Evolutionary conservation across 116 monocot genomes (phyloP).

Genomic region (Dioscorea cayenensis): DNA sequence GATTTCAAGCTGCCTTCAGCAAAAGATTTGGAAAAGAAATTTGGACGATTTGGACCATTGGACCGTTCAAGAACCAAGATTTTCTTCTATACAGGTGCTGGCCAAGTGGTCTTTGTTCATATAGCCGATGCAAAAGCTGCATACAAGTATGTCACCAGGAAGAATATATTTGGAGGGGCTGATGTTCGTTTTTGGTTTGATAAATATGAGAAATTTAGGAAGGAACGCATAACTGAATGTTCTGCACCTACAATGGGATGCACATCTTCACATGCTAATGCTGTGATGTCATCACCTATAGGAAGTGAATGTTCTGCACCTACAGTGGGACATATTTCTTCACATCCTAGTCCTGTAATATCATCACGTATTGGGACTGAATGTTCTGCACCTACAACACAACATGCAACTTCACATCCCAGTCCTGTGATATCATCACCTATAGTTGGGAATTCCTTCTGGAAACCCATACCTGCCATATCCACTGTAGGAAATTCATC

Average conservation of each 20-base stretch:
- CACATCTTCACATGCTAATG: background rate
- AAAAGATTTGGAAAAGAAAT: constrained; percentile 34
- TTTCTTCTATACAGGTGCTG: constrained; percentile 45
- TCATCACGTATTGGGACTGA: background rate
- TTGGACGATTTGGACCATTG: constrained; percentile 32
- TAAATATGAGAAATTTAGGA: constrained; percentile 17
- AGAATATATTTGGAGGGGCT: constrained; percentile 21
- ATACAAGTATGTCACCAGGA: constrained; percentile 19
- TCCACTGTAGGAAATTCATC: background rate
- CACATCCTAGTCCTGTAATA: too few relatives aligned
- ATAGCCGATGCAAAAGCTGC: constrained; percentile 22
- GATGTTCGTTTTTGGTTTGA: constrained; percentile 43
- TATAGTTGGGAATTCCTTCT: too few relatives aligned
- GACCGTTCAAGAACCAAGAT: constrained; percentile 38
- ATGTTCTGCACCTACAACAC: background rate
- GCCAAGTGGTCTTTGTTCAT: constrained; percentile 30
- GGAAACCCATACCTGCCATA: background rate
- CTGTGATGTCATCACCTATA: too few relatives aligned
- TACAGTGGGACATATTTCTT: too few relatives aligned
- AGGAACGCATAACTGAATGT: background rate
- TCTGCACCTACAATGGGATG: too few relatives aligned
- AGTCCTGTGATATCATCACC: background rate
- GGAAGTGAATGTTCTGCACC: too few relatives aligned
- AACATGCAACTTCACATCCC: constrained; percentile 1
- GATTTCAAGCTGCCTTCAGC: constrained; percentile 34